A percentile compares a stretch with the other conserved stretches of the same genome.
Evolutionary conservation across 2,329 filamentous ascomycete genomes (phyloP).

Genomic region (Calonectria montana): DNA sequence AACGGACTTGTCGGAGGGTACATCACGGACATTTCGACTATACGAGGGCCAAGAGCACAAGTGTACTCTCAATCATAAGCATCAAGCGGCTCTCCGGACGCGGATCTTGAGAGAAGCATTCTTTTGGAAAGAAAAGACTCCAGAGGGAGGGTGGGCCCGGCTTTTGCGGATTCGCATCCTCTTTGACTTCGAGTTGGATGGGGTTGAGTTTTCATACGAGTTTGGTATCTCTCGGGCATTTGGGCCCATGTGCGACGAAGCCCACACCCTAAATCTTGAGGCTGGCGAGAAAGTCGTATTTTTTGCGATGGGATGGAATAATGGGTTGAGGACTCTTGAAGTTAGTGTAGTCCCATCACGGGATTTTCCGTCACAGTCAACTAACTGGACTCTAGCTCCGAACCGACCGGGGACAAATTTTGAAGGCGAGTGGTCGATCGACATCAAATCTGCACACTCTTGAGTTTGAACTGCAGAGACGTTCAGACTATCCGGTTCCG

Average conservation of each 20-base stretch:
- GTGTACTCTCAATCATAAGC: too few species aligned
- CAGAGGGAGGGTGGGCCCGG: background rate
- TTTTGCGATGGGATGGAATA: background rate
- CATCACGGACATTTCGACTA: background rate
- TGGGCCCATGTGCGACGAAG: background rate
- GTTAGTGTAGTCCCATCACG: background rate
- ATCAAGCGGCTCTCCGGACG: too few species aligned
- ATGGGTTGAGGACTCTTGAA: background rate
- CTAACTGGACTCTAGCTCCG: too few species aligned
- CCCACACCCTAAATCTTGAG: background rate
- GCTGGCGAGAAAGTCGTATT: background rate
- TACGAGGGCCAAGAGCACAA: background rate
- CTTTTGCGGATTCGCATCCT: background rate
- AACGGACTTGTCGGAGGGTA: background rate
- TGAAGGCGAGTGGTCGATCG: too few species aligned
- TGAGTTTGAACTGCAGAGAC: too few species aligned
- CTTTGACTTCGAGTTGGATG: background rate
- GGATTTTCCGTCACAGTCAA: too few species aligned
- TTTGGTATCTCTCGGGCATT: background rate
- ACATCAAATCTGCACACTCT: too few species aligned
- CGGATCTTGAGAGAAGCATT: too few species aligned
- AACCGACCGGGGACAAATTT: too few species aligned
- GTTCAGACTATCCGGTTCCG: too few species aligned
- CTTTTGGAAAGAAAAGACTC: background rate
- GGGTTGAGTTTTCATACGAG: background rate